Percentiles rank a stretch among this genome's conserved stretches.
Conservation (phyloP, 148 eudicot genomes). For the Rhododendron williamsianum region DNA sequence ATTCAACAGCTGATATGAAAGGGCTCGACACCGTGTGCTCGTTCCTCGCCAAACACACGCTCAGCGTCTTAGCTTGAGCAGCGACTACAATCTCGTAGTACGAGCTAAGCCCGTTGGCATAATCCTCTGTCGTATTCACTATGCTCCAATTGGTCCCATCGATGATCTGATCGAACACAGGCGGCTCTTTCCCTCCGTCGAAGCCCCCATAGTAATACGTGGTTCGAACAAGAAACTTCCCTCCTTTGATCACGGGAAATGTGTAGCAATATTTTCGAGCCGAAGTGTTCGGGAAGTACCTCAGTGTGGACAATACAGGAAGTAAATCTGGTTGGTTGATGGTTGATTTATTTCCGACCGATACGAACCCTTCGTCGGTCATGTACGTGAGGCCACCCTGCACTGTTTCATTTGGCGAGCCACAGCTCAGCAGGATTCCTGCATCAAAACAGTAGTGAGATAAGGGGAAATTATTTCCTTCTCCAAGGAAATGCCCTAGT, state of each 20-base stretch:
- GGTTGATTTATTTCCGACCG: slow-evolving; percentile 44
- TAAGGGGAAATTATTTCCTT: neutral
- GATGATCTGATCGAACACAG: slow-evolving; percentile 76
- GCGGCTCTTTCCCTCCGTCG: slow-evolving; percentile 67
- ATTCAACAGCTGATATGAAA: slow-evolving; percentile 62
- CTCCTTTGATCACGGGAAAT: slow-evolving; percentile 45
- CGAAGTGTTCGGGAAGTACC: slow-evolving; percentile 50
- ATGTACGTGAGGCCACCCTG: slow-evolving; percentile 36
- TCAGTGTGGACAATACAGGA: slow-evolving; percentile 46
- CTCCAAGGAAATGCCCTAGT: neutral
- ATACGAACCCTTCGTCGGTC: slow-evolving; percentile 41
- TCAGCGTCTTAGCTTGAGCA: slow-evolving; percentile 34
- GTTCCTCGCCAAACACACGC: slow-evolving; percentile 64
- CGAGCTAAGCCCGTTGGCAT: slow-evolving; percentile 49
- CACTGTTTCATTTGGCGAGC: slow-evolving; percentile 26
- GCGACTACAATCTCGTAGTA: slow-evolving; percentile 60
- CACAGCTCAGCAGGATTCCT: slow-evolving; percentile 69
- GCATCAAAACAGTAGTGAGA: neutral
- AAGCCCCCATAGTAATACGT: slow-evolving; percentile 73
- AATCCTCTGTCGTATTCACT: slow-evolving; percentile 73
- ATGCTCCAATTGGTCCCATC: slow-evolving; percentile 71
- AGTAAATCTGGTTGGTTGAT: slow-evolving; percentile 25
- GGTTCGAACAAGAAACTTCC: slow-evolving; percentile 48
- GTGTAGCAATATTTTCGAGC: slow-evolving; percentile 55
- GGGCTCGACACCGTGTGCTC: slow-evolving; percentile 42